Base-by-base conservation (phyloP, 2,329 filamentous ascomycete species). In the Aspergillus fumigatus region DNA sequence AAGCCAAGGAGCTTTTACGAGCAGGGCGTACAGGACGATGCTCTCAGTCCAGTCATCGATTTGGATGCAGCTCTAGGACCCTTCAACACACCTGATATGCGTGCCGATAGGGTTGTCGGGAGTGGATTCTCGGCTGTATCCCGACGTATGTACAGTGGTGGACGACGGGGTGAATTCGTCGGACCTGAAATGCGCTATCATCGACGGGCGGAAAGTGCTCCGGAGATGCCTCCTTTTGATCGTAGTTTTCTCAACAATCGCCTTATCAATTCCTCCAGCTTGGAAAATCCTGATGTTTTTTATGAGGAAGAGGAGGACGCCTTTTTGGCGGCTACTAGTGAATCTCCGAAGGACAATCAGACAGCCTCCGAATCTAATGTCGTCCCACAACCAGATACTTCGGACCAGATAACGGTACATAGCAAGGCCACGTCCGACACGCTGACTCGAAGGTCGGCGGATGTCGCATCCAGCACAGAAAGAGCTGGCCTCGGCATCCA, bases 41-140 rank as follows among this genome's bases (percentile, higher is more conserved):
- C 83, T 3, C 82, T 87, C 52, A 90, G 86, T 67, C 87, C 89
- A 7, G 88, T 97, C 72, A 95, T 99, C 61, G 94, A 99, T 72
- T 79, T 99, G 45, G 94, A 99, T 75, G 93, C 92, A 19, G 94
- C 93, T 26, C 81, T 97, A 1, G 92, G 92, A 1, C 92, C 93
- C 0, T 96, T 96, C 73, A 94, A 95, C 66, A 96, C 92, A 0
- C 75, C 77, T 7, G 75, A 76, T 52, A 74, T 75, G 65, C 69
- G 70, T n/a, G 65, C 68, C 19, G 63, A 67, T 23, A 64, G 62
- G 38, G 62, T 65, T 56, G 59, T 68, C 3, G 64, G 67, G 25
- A 75, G 70, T 54, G 70, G 73, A 6, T 75, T 78, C 53, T 72
- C 74, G 6, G 65, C 70, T 50, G 73, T 72, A 50, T 73, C 74